Conservation (phyloP, 176 grass and related monocot species). For the Oryza glumipatula region DNA sequence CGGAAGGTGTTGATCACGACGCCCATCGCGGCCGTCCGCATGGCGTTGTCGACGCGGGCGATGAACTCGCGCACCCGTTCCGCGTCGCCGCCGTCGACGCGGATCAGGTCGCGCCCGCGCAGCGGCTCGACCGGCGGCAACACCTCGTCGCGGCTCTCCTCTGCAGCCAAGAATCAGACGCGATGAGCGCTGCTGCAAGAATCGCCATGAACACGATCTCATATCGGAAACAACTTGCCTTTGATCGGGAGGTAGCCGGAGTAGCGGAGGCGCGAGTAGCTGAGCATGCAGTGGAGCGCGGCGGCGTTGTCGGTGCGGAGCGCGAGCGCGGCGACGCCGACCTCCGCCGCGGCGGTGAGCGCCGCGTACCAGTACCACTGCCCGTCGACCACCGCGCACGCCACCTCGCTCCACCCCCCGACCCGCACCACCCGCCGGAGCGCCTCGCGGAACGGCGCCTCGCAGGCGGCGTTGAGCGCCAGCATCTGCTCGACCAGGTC, state of each 20-base stretch:
- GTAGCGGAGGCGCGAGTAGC: background rate
- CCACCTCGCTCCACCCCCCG: background rate
- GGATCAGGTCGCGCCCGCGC: constrained; percentile 25
- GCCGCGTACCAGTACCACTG: constrained; percentile 21
- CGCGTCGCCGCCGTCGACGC: background rate
- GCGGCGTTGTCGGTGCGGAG: constrained; percentile 2
- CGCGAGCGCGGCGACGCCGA: constrained; percentile 16
- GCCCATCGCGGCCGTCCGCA: background rate
- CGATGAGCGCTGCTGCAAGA: background rate
- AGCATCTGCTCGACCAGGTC: constrained; percentile 15
- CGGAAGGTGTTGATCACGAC: constrained; percentile 42
- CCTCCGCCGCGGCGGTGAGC: background rate
- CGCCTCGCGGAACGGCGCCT: constrained; percentile 22
- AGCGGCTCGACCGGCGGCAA: constrained; percentile 5
- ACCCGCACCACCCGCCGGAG: background rate
- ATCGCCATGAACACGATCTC: background rate
- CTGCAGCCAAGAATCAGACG: no score
- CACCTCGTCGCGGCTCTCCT: background rate
- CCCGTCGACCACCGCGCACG: constrained; percentile 23
- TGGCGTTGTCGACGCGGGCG: background rate
- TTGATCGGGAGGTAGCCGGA: background rate
- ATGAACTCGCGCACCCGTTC: background rate
- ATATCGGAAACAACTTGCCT: background rate
- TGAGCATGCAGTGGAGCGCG: background rate
- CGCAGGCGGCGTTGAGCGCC: constrained; percentile 23